A percentile compares a stretch with the other conserved stretches of the same genome.
phyloP scores from a whole-genome alignment of 768 basidiomycete species.

The Psilocybe subaeruginosa region DNA sequence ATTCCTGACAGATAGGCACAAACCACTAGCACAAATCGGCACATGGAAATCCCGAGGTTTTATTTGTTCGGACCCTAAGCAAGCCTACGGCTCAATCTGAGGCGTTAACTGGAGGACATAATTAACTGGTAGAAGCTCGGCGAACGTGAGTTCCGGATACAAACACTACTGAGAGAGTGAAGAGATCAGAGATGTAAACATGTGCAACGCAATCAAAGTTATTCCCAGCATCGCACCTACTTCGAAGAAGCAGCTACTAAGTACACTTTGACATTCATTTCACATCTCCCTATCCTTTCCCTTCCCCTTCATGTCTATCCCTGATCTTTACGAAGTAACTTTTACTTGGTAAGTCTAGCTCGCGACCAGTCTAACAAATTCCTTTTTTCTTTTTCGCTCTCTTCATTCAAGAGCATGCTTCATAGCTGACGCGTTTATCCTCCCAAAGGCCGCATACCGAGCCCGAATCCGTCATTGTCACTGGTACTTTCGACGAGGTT shows the following conservation, averaged over 20 bases:
- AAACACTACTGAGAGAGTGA: not conserved
- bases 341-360: conserved; percentile 51
- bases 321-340: conserved; percentile 50
- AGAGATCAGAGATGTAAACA: conserved; percentile 28
- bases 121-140: not conserved
- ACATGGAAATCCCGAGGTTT: too few species aligned
- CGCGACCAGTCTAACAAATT: not conserved
- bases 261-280: conserved; percentile 7
- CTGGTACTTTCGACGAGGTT: conserved; percentile 81
- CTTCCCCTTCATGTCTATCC: conserved; percentile 24
- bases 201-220: conserved; percentile 31
- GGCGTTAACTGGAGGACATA: not conserved
- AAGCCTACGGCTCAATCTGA: too few species aligned
- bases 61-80: too few species aligned
- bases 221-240: conserved; percentile 9
- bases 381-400: not conserved
- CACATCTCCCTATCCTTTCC: conserved; percentile 10
- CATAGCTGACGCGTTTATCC: conserved; percentile 11
- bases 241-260: conserved; percentile 8
- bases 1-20: too few species aligned
- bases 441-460: conserved; percentile 58
- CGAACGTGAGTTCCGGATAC: not conserved
- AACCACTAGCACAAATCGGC: too few species aligned
- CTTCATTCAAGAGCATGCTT: not conserved
- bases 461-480: conserved; percentile 64